Evolutionary conservation across 768 basidiomycete genomes (phyloP), one percentile per base, ranked within the genome.

Genomic region (Exidia glandulosa): DNA sequence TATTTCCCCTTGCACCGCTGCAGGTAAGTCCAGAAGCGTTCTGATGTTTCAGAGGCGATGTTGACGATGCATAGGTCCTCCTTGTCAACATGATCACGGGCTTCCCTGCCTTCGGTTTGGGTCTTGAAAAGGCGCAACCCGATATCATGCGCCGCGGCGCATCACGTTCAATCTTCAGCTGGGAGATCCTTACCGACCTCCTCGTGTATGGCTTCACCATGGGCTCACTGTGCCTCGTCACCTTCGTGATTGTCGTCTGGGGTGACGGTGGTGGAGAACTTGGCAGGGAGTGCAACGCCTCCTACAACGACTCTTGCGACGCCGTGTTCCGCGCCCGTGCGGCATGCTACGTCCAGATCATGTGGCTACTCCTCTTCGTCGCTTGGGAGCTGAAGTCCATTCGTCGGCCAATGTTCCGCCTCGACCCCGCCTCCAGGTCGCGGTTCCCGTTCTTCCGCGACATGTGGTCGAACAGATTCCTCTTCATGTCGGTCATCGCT

Each of bases 1-100:
- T 83, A 30, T 84, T 83, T 71, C 84, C 83, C 9, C 69, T 84
- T 14, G 79, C 78, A 33, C 81, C 81, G 6, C 72, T 82, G 16
- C 76, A 73, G 12, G 75, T n/a, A n/a, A n/a, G n/a, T n/a, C n/a
- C n/a, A n/a, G n/a, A n/a, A n/a, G n/a, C 71, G 25, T 65, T 73
- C 3, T 74, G 69, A 66, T 7, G 60, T 67, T 37, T 62, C 65
- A 45, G 66, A n/a, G n/a, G n/a, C n/a, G n/a, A n/a, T n/a, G n/a
- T n/a, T n/a, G n/a, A n/a, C n/a, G n/a, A n/a, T n/a, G n/a, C n/a
- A n/a, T n/a, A n/a, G n/a, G n/a, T 78, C n/a, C 72, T 80, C 2
- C 78, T 79, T 78, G 73, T 81, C 54, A 81, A 81, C 65, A 78
- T 80, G 69, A 74, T 81, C 33, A 76, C 80, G 45, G 77, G 79